These are phyloP conservation scores for Theobroma cacao DNA, from an alignment of 345 rosid genomes.

Conservation along the genomic window DNA sequence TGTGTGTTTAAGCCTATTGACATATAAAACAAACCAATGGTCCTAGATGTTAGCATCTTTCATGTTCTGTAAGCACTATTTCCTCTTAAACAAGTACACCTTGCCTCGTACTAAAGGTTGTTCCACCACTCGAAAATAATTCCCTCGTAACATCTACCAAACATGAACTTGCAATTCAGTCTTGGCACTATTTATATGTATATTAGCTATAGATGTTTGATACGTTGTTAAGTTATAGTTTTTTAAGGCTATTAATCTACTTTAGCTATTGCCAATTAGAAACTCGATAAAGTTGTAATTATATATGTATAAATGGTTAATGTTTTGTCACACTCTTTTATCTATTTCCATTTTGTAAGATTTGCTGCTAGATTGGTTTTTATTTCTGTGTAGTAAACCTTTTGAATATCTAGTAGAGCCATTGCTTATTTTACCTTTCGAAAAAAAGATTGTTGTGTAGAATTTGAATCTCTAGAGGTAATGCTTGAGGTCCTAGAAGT, in stretches of 20 bases:
- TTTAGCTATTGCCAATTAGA: neutral
- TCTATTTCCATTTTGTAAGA: neutral
- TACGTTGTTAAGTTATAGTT: neutral
- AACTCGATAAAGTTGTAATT: neutral
- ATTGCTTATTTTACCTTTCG: too few relatives aligned
- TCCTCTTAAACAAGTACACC: constrained; percentile 20
- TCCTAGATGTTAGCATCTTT: constrained; percentile 42
- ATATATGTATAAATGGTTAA: neutral
- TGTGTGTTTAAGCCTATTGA: constrained; percentile 41
- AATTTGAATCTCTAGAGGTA: too few relatives aligned
- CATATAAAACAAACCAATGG: constrained; percentile 11
- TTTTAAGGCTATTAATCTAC: neutral
- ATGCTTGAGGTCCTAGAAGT: too few relatives aligned
- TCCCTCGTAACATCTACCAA: too few relatives aligned
- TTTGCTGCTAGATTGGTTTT: neutral
- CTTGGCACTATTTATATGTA: neutral
- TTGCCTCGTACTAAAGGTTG: neutral
- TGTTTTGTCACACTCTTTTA: neutral
- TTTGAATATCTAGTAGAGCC: neutral
- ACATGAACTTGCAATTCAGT: neutral
- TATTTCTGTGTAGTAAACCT: neutral
- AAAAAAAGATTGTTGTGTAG: too few relatives aligned
- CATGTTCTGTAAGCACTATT: constrained; percentile 22
- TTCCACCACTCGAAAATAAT: too few relatives aligned
- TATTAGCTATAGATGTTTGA: neutral